Conservation (phyloP, 345 rosid genomes). For the Ricinus communis region DNA sequence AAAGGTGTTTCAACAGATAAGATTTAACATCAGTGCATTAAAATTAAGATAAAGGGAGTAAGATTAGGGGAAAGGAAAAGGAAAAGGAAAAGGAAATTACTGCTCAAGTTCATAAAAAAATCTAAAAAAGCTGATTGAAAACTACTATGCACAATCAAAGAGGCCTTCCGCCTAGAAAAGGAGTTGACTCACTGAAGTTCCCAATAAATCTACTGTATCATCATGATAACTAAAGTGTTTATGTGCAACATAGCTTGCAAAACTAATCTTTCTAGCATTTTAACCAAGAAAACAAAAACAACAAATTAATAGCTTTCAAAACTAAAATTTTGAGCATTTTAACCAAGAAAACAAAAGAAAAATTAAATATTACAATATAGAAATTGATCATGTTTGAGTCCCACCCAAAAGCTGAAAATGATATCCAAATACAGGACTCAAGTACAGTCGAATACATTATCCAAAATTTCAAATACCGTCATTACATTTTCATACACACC, state of each 20-base stretch:
- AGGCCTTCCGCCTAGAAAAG: not conserved
- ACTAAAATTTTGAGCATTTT: not conserved
- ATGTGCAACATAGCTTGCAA: not conserved
- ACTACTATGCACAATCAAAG: not conserved
- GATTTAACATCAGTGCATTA: not conserved
- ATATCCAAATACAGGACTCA: not conserved
- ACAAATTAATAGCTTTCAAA: not conserved
- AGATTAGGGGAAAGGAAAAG: not conserved
- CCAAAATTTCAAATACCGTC: not conserved
- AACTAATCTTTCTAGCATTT: not conserved
- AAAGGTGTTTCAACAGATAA: constrained; percentile 5
- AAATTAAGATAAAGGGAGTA: not conserved
- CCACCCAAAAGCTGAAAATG: not conserved
- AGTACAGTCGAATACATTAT: not conserved
- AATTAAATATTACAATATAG: not conserved
- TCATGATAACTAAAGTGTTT: not conserved
- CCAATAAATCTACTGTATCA: not conserved
- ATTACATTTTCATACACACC: constrained; percentile 37
- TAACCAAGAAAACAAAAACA: not conserved
- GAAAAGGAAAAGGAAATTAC: not conserved
- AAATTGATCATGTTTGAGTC: not conserved
- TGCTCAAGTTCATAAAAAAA: not conserved
- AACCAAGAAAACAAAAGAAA: not conserved
- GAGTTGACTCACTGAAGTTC: not conserved
- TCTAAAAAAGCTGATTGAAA: not conserved